Percentiles rank a stretch among this genome's conserved stretches.
Evolutionary conservation across 1,139 yeast genomes (phyloP).

Genomic region (Groenewaldozyma auringiensis): DNA sequence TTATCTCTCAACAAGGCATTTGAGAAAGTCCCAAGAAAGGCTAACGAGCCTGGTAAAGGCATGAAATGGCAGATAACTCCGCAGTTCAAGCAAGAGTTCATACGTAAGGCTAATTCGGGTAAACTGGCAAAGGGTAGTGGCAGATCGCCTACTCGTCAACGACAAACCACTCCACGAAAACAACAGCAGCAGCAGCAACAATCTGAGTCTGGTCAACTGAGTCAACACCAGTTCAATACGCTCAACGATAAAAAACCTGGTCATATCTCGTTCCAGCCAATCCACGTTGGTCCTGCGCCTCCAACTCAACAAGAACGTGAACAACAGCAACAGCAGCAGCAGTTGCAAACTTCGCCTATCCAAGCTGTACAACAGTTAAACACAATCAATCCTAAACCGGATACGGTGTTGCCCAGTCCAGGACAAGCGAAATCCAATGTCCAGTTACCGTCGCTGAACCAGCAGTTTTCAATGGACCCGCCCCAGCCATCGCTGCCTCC

Average conservation of each 20-base stretch:
- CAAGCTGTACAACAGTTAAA: no score
- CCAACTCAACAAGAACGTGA: constrained; percentile 2
- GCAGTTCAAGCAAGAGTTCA: constrained; percentile 72
- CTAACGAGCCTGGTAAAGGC: constrained; percentile 97
- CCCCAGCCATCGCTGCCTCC: constrained; percentile 2
- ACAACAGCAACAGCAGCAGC: constrained; percentile 7
- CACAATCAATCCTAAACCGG: constrained; percentile 5
- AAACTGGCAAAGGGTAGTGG: constrained; percentile 36
- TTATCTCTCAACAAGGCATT: constrained; percentile 76
- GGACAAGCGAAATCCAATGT: background rate
- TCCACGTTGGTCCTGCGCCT: background rate
- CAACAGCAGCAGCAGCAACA: constrained; percentile 7
- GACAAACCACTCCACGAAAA: constrained; percentile 1
- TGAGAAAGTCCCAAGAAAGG: constrained; percentile 91
- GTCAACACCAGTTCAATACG: constrained; percentile 16
- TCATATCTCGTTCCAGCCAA: background rate
- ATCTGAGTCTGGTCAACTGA: no score
- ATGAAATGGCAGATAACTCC: constrained; percentile 98
- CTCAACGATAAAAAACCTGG: constrained; percentile 4
- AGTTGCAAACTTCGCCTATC: constrained; percentile 5
- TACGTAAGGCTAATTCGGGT: constrained; percentile 67
- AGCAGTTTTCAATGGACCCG: background rate
- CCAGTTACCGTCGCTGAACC: constrained; percentile 7
- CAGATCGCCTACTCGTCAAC: constrained; percentile 6
- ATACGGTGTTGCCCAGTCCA: no score